A percentile compares a stretch with the other conserved stretches of the same genome.
Evolutionary conservation across 371 early-diverging fungal genomes (phyloP).

Genomic region (Rhizomucor pusillus): DNA sequence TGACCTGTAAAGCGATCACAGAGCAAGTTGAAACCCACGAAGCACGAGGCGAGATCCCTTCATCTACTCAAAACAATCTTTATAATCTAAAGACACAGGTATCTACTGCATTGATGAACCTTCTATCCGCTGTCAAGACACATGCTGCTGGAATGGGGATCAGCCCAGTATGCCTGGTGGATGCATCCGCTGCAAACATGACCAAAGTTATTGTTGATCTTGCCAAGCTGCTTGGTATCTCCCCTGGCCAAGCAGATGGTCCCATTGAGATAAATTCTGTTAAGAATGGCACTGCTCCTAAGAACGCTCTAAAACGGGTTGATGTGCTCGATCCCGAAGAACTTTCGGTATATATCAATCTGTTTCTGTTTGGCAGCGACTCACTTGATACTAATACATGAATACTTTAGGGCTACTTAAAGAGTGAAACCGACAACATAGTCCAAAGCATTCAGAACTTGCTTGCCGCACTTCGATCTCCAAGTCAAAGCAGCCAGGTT

Average conservation of each 20-base stretch:
- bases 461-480: conserved; percentile 66
- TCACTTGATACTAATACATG: background rate
- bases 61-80: conserved; percentile 25
- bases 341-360: conserved; percentile 21
- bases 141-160: conserved; percentile 78
- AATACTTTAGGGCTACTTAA: conserved; percentile 62
- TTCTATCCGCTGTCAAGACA: conserved; percentile 75
- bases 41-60: conserved; percentile 22
- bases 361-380: background rate
- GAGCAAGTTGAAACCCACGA: conserved; percentile 76
- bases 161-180: conserved; percentile 67
- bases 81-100: conserved; percentile 54
- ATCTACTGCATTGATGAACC: conserved; percentile 60
- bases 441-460: conserved; percentile 86
- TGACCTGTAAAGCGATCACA: conserved; percentile 79
- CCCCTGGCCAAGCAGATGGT: background rate
- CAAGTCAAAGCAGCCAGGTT: conserved; percentile 64
- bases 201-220: conserved; percentile 76
- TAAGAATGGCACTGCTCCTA: background rate
- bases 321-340: conserved; percentile 18
- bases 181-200: conserved; percentile 75
- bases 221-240: conserved; percentile 63
- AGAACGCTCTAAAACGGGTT: background rate
- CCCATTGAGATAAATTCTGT: too few relatives aligned
- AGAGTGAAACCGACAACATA: conserved; percentile 82